Evolutionary conservation across 129 eudicot genomes (phyloP), one percentile per base, ranked within the genome.

Genomic region (Escallonia herrerae): DNA sequence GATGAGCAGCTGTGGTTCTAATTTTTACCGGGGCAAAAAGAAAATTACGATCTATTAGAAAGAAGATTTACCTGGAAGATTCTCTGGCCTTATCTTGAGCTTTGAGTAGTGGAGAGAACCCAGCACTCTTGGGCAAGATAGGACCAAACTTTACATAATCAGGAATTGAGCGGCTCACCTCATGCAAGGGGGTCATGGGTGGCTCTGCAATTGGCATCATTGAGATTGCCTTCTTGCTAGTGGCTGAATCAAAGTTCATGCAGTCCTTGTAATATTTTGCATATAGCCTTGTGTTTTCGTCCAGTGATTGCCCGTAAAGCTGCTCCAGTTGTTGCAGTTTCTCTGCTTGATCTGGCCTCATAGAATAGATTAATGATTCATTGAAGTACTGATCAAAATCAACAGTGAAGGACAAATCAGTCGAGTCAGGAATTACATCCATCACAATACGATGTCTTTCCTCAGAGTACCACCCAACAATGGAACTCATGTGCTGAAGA

Each of bases 331-430:
- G 70, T 40, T 83, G 87, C 72, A 89, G 73, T 67, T 77, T 85
- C 70, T 89, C 96, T 0, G 87, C 90, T 63, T 85, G 96, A 81
- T 89, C 96, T 15, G 96, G 94, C 68, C 93, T 82, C 78, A 82
- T 76, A 4, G 94, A 89, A 69, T 85, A 71, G 10, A 89, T 68
- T 70, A 89, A 76, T 14, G 96, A 89, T 40, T 89, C 96, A 22
- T 85, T 67, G 56, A 88, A 84, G 48, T 73, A 84, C 47, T 74
- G 84, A 78, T 89, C 90, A 60, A 89, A 83, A 69, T 89, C 96
- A 64, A 73, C 84, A 3, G 96, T 85, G 55, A 89, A 74, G 2
- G 96, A 89, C 71, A 85, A 40, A 70, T 89, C 96, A 10, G 79
- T 66, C 5, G 83, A 75, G 67, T 89, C 96, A 7, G 94, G 96